Percentiles rank a stretch among this genome's conserved stretches.
phyloP scores from a whole-genome alignment of 306 rosid species.

The Sechiopsis laciniata region DNA sequence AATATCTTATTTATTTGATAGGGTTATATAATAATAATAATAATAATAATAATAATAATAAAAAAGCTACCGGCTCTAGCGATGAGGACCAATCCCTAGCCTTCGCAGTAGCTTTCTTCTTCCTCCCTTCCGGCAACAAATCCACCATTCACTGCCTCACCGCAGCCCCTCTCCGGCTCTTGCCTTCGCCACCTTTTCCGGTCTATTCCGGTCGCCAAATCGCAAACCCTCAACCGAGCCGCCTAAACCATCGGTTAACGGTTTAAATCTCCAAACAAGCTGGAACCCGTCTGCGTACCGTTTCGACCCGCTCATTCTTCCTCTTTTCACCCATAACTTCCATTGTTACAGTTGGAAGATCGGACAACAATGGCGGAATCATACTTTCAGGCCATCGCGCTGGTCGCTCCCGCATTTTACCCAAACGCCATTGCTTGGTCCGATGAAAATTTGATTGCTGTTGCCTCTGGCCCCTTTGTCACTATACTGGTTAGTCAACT shows the following conservation, averaged over 20 bases:
- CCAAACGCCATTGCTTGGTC: conserved; percentile 85
- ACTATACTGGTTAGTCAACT: conserved; percentile 49
- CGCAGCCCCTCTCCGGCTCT: background rate
- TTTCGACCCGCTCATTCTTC: background rate
- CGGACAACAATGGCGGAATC: conserved; percentile 33
- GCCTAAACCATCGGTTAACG: background rate
- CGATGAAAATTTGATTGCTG: conserved; percentile 71
- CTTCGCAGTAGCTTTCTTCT: background rate
- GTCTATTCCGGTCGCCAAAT: background rate
- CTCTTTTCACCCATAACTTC: background rate
- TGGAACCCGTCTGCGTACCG: background rate
- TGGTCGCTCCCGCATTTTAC: conserved; percentile 51
- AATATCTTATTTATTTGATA: too few relatives aligned
- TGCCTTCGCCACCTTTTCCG: background rate
- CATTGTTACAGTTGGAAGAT: background rate
- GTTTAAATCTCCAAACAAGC: background rate
- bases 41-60: too few relatives aligned
- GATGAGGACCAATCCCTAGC: conserved; percentile 2
- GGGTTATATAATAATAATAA: too few relatives aligned
- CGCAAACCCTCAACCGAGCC: background rate
- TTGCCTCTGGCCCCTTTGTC: conserved; percentile 73
- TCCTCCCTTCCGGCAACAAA: background rate
- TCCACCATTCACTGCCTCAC: background rate
- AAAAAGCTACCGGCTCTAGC: too few relatives aligned
- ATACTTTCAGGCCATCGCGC: conserved; percentile 47